Percentiles rank a stretch among this genome's conserved stretches.
Conservation (phyloP, 495 filamentous ascomycete species). For the Staphylotrichum longicolle region DNA sequence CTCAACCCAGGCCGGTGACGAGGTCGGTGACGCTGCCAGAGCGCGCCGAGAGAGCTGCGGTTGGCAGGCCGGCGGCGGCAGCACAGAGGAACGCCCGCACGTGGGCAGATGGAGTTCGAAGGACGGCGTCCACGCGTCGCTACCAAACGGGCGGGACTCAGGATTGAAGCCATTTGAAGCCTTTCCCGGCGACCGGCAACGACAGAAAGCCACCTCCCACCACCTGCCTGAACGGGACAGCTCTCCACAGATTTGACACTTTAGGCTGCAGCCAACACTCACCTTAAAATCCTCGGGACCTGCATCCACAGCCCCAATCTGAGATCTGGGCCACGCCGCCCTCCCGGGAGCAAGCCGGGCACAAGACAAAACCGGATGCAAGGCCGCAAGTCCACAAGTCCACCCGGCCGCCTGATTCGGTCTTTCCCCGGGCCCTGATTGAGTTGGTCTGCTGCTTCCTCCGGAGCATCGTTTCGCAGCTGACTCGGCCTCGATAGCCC, state of each 20-base stretch:
- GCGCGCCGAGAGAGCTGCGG: no score
- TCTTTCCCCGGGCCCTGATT: no score
- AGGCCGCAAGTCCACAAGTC: not conserved
- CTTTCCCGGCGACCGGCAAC: constrained; percentile 13
- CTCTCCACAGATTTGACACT: constrained; percentile 21
- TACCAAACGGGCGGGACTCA: constrained; percentile 19
- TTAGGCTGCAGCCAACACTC: constrained; percentile 19
- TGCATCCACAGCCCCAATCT: constrained; percentile 13
- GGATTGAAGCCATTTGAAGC: constrained; percentile 13
- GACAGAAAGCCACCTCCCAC: constrained; percentile 16
- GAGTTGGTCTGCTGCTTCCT: no score
- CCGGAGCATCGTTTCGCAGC: no score
- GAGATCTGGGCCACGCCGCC: constrained; percentile 1
- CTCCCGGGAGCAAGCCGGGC: constrained; percentile 3
- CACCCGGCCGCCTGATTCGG: no score
- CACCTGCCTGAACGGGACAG: constrained; percentile 27
- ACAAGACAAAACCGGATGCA: constrained; percentile 1
- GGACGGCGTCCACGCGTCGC: constrained; percentile 14
- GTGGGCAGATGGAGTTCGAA: no score
- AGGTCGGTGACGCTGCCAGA: no score
- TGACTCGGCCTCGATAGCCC: no score
- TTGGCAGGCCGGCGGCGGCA: no score
- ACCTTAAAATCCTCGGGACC: constrained; percentile 15
- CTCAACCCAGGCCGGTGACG: no score
- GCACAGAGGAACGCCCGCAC: no score